Percentiles rank a stretch among this genome's conserved stretches.
phyloP scores from a whole-genome alignment of 345 rosid species.

The Psidium guajava region DNA sequence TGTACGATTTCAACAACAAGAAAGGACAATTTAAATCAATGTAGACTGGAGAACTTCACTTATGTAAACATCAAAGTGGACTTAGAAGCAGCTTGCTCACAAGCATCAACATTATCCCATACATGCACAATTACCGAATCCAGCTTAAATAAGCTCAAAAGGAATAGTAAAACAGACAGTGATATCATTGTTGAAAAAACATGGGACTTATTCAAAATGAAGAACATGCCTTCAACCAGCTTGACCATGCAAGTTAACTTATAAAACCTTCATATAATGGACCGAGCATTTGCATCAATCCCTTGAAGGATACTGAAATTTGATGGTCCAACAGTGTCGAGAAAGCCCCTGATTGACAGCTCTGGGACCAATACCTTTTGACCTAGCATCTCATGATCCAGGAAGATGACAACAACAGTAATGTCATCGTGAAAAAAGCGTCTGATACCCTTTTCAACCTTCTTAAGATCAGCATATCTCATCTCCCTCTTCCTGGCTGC shows the following conservation, averaged over 20 bases:
- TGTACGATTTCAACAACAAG: background rate
- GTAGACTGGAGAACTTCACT: background rate
- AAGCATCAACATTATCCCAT: background rate
- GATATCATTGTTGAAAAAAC: background rate
- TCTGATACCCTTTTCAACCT: slow-evolving; percentile 47
- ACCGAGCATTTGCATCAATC: slow-evolving; percentile 14
- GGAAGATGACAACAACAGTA: slow-evolving; percentile 71
- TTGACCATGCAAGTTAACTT: background rate
- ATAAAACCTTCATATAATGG: slow-evolving; percentile 1
- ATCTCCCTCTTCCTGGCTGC: slow-evolving; percentile 68
- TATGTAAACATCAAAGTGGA: background rate
- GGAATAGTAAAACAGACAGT: background rate
- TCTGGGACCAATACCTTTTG: slow-evolving; percentile 38
- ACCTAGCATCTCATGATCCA: slow-evolving; percentile 45
- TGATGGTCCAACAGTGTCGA: slow-evolving; percentile 56
- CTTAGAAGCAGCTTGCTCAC: background rate
- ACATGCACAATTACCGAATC: background rate
- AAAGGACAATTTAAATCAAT: background rate
- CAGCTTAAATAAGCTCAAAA: background rate
- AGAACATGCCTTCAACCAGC: background rate
- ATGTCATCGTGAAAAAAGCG: slow-evolving; percentile 81
- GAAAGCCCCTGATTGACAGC: slow-evolving; percentile 55
- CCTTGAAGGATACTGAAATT: slow-evolving; percentile 42
- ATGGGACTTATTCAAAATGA: background rate
- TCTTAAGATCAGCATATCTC: slow-evolving; percentile 61